phyloP scores from a whole-genome alignment of 441 rosid species.

The Dalechampia spathulata region DNA sequence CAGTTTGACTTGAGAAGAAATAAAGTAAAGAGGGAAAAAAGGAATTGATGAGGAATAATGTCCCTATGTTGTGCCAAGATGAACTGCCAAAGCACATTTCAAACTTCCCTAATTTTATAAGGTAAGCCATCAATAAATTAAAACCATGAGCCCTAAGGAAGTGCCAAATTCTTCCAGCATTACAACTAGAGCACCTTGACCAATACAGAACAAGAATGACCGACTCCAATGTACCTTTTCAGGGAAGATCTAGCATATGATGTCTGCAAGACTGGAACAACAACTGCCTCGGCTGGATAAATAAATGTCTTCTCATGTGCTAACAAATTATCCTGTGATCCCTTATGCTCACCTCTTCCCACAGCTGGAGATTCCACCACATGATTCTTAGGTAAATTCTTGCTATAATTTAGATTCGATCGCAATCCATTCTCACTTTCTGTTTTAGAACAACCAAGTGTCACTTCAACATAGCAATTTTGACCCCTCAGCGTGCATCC shows the following conservation, averaged over 20 bases:
- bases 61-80: background rate
- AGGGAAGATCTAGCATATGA: slow-evolving; percentile 84
- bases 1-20: background rate
- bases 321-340: slow-evolving; percentile 34
- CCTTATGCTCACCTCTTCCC: slow-evolving; percentile 60
- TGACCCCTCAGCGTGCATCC: slow-evolving; percentile 59
- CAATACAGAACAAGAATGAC: slow-evolving; percentile 6
- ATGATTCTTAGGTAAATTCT: slow-evolving; percentile 54
- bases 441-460: slow-evolving; percentile 66
- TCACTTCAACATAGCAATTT: slow-evolving; percentile 77
- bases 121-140: background rate
- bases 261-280: slow-evolving; percentile 86
- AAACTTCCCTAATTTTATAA: background rate
- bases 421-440: slow-evolving; percentile 42
- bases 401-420: slow-evolving; percentile 32
- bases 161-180: background rate
- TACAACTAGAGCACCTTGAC: slow-evolving; percentile 3
- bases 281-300: slow-evolving; percentile 90
- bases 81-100: background rate
- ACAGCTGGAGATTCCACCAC: slow-evolving; percentile 51
- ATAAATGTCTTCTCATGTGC: slow-evolving; percentile 63
- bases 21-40: background rate
- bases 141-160: background rate
- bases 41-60: background rate
- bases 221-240: slow-evolving; percentile 54